Base-by-base conservation (phyloP, 2,329 filamentous ascomycete genomes). In the Diplodia seriata region DNA sequence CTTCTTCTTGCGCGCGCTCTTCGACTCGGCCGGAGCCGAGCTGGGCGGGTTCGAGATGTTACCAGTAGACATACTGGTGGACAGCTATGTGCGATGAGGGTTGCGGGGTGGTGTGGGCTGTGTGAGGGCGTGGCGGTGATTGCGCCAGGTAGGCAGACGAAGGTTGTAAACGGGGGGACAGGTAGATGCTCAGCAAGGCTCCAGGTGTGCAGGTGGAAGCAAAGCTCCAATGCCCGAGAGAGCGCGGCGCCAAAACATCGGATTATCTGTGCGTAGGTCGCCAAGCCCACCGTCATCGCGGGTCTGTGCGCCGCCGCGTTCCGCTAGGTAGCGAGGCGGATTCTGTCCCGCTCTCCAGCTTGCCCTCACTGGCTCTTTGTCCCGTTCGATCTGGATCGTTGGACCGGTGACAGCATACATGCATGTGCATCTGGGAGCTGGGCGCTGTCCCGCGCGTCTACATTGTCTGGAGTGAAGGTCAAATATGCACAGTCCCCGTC, bases 41-140 rank as follows among this genome's bases (percentile, higher is more conserved):
- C 84, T 81, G 73, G 86, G 83, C 72, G 90, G 85, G 81, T 90
- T 90, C 78, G 88, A 85, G 74, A 87, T 84, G 71, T 85, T 79
- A 72, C 88, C 76, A 66, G 88, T 84, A 79, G 92, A 85, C 91
- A 93, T 91, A 69, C 70, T 79, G 66, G 59, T n/a, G 51, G 38
- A 51, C 6, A n/a, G 51, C 18, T 54, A 49, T 31, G 47, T 53
- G 33, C n/a, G 50, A 47, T 53, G 66, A 26, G 31, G 38, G 40
- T 15, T 38, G n/a, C 8, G 11, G 29, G 40, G 54, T 51, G 38
- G n/a, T 5, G 33, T 55, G 33, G 23, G 29, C n/a, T 36, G 47
- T 11, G 59, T 63, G 23, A 31, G 40, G 31, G n/a, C 26, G 47
- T 15, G 59, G 23, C 12, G 31, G 50, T 31, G 18, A n/a, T 26